Evolutionary conservation across 2,329 filamentous ascomycete species (phyloP), one percentile per base, ranked within the genome.

Genomic region (Talaromyces sp.): DNA sequence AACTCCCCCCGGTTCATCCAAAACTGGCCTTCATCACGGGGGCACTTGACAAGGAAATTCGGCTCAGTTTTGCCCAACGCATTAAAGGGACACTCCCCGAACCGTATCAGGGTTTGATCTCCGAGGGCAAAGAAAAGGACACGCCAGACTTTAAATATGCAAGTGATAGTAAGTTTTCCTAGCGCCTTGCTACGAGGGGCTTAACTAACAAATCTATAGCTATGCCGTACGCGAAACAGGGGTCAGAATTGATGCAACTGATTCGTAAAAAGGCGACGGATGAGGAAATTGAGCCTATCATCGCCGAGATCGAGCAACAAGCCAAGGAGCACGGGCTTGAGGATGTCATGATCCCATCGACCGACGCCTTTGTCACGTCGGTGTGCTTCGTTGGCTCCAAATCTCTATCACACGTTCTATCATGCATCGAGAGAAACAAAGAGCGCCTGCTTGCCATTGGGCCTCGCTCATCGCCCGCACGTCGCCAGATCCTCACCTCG

Each of bases 321-420:
- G 93, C 93, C 44, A 78, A 85, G 8, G 86, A 88, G 61, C 83
- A 84, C 53, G 87, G 87, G 4, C 80, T 93, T 34, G 69, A 78
- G 0, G 92, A 97, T 64, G 89, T 92, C 4, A 81, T 95, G 47
- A 85, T 96, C 16, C 83, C 89, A n/a, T 95, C 91, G 65, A 96
- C 92, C 4, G 95, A 98, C 73, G 92, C 92, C 47, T 96, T 96
- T 71, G 88, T 96, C 71, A 99, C 94, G 0, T 88, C 91, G 23
- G 93, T 99, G 67, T 95, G 94, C 79, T 95, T 88, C 77, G 88
- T 97, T 56, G 95, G 95, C 52, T 93, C 91, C 66, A 99, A 99
- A 77, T 97, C 94, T 0, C 85, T 99, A 34, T 97, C 93, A 12
- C 95, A 99, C 75, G 92, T 97, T 4, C 85, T 99, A 16, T 96